Percentiles rank a stretch among this genome's conserved stretches.
These are phyloP conservation scores for Phellopilus nigrolimitatus DNA, from an alignment of 1,284 basidiomycete species.

Conservation along the genomic window DNA sequence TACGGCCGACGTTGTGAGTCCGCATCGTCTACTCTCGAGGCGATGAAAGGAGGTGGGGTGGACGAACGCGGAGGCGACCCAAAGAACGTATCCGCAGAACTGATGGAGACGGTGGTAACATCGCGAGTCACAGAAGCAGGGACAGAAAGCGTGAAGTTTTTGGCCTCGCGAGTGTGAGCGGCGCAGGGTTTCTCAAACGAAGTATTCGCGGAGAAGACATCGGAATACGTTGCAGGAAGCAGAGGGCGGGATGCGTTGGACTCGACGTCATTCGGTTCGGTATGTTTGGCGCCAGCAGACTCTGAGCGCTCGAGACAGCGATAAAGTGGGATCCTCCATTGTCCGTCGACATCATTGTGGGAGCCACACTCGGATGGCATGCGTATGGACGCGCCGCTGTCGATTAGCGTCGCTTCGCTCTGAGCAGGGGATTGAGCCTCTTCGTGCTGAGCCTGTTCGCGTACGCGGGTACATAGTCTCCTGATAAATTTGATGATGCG, in stretches of 20 bases:
- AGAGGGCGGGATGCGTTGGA: neutral
- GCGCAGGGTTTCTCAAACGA: too few species aligned
- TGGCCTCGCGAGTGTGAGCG: too few species aligned
- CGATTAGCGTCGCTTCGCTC: neutral
- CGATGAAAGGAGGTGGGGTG: neutral
- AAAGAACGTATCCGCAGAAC: neutral
- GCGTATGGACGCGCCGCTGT: neutral
- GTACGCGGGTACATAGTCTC: neutral
- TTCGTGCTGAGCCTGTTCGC: neutral
- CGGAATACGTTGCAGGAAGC: neutral
- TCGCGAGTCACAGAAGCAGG: neutral
- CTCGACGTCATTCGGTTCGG: neutral
- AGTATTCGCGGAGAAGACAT: neutral
- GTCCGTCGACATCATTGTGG: neutral
- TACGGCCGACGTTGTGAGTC: too few species aligned
- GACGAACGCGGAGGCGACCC: neutral
- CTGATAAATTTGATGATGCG: constrained; percentile 1
- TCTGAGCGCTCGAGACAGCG: constrained; percentile 9
- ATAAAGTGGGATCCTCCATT: neutral
- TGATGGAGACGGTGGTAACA: neutral
- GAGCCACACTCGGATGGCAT: neutral
- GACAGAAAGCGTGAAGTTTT: neutral
- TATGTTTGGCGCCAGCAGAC: neutral
- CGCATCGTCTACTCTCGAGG: neutral
- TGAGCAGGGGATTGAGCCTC: neutral